A percentile compares a stretch with the other conserved stretches of the same genome.
These are phyloP conservation scores for Pichia sp. DNA, from an alignment of 1,139 yeast genomes.

Conservation along the genomic window DNA sequence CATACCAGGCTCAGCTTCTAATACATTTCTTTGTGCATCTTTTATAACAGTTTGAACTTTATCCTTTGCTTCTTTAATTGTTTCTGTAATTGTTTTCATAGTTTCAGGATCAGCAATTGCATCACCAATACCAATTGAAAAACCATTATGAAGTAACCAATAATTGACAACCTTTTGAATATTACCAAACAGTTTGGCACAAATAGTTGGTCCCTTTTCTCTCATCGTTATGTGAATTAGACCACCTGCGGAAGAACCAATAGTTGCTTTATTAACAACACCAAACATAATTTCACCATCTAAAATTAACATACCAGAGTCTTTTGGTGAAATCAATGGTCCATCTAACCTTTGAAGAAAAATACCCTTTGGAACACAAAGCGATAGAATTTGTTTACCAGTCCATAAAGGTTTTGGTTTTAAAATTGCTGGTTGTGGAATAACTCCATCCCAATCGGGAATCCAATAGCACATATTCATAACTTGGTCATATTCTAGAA, in stretches of 20 bases:
- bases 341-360: slow-evolving; percentile 92
- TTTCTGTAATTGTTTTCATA: slow-evolving; percentile 86
- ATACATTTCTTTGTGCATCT: slow-evolving; percentile 82
- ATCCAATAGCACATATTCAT: slow-evolving; percentile 97
- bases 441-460: slow-evolving; percentile 97
- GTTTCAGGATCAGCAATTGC: slow-evolving; percentile 97
- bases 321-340: slow-evolving; percentile 78
- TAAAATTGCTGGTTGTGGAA: slow-evolving; percentile 92
- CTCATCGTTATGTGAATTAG: slow-evolving; percentile 94
- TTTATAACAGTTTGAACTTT: slow-evolving; percentile 89
- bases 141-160: slow-evolving; percentile 95
- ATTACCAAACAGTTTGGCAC: slow-evolving; percentile 88
- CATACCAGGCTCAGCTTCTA: slow-evolving; percentile 99
- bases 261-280: slow-evolving; percentile 95
- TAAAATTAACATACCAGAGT: slow-evolving; percentile 84
- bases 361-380: slow-evolving; percentile 94
- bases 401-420: slow-evolving; percentile 98
- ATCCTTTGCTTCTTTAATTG: slow-evolving; percentile 86
- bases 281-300: slow-evolving; percentile 96
- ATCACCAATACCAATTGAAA: slow-evolving; percentile 99
- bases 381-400: slow-evolving; percentile 88
- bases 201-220: slow-evolving; percentile 88
- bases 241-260: slow-evolving; percentile 98
- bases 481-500: slow-evolving; percentile 86
- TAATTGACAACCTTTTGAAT: slow-evolving; percentile 92